These are phyloP conservation scores for Phytophthora ohioensis DNA, from an alignment of 352 stramenopile genomes.

Conservation along the genomic window DNA sequence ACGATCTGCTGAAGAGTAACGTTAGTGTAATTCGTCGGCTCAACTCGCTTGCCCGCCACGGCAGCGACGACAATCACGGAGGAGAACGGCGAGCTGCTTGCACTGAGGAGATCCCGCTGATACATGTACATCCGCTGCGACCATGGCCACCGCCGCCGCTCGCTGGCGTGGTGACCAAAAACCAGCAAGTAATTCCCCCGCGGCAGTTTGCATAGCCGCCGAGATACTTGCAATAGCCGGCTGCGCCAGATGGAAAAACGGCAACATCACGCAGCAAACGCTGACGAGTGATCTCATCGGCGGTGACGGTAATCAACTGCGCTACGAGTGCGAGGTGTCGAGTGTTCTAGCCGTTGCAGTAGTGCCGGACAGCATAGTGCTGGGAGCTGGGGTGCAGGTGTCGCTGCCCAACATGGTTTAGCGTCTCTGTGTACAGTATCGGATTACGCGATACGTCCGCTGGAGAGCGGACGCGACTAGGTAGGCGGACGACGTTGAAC, in stretches of 20 bases:
- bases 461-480: conserved; percentile 16
- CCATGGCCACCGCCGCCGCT: neutral
- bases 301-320: no score
- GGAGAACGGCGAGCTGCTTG: neutral
- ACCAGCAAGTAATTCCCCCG: conserved; percentile 1
- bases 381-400: neutral
- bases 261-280: conserved; percentile 7
- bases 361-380: no score
- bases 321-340: neutral
- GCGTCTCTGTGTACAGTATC: neutral
- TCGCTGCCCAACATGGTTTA: neutral
- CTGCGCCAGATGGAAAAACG: conserved; percentile 13
- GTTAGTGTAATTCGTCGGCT: neutral
- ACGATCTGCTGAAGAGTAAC: neutral
- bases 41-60: neutral
- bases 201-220: conserved; percentile 8
- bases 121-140: neutral
- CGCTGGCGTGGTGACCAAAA: neutral
- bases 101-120: neutral
- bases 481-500: conserved; percentile 21
- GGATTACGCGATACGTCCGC: conserved; percentile 33
- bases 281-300: neutral
- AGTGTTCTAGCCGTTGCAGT: neutral
- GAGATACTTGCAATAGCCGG: neutral
- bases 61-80: neutral